These are phyloP conservation scores for Cryptococcus sp. DNA, from an alignment of 1,284 basidiomycete genomes.

Conservation along the genomic window DNA sequence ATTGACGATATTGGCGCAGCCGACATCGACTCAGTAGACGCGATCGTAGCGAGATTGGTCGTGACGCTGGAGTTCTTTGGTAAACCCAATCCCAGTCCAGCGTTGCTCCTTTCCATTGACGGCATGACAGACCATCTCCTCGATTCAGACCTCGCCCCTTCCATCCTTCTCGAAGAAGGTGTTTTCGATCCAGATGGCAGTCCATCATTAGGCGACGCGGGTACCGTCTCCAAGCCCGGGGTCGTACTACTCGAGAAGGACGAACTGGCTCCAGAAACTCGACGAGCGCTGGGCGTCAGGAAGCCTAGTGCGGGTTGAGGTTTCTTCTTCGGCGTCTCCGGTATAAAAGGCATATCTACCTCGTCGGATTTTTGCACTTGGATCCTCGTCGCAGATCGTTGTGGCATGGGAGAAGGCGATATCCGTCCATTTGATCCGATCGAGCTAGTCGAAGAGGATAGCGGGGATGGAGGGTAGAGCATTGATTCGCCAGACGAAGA, in stretches of 20 bases:
- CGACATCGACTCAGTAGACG: neutral
- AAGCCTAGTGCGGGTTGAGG: constrained; percentile 36
- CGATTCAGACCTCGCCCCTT: neutral
- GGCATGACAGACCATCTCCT: constrained; percentile 8
- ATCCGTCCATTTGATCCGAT: constrained; percentile 3
- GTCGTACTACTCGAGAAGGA: constrained; percentile 15
- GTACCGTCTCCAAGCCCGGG: constrained; percentile 21
- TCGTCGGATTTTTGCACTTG: constrained; percentile 11
- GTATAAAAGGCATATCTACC: constrained; percentile 36
- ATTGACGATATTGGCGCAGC: neutral
- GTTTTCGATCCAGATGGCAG: constrained; percentile 8
- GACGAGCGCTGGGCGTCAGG: constrained; percentile 32
- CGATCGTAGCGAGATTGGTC: neutral
- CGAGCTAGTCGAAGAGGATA: constrained; percentile 8
- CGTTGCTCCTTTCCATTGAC: neutral
- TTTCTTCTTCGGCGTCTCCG: constrained; percentile 37
- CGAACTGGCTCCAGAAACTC: constrained; percentile 11
- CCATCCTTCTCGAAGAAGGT: constrained; percentile 1
- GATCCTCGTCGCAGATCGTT: neutral
- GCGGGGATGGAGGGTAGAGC: constrained; percentile 14
- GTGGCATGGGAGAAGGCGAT: constrained; percentile 7
- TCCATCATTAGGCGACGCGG: constrained; percentile 23
- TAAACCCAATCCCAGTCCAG: constrained; percentile 17
- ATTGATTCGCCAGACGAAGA: constrained; percentile 5
- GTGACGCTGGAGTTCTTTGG: constrained; percentile 9